Evolutionary conservation across 768 basidiomycete species (phyloP), one percentile per base, ranked within the genome.

Genomic region (Rubroboletus satanas): DNA sequence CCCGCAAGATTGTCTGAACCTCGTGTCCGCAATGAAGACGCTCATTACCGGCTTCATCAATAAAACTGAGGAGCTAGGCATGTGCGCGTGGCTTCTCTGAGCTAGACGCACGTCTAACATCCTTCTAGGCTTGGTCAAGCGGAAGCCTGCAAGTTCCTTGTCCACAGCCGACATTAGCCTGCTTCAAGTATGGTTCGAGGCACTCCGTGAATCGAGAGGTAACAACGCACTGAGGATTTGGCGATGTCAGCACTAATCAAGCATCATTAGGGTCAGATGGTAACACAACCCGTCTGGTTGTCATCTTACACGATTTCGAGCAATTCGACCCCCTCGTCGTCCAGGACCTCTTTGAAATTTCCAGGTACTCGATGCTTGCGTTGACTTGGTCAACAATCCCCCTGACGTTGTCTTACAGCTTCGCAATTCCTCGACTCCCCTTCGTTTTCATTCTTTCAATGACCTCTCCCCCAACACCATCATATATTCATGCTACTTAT

Each of bases 301-400:
- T 87, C 9, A 62, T 90, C 12, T 62, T 91, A 21, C 87, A 89
- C 52, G 84, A 88, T 52, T 89, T 92, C 58, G 89, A 91, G 62
- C 81, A 84, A 63, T 81, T 88, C 46, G 87, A 88, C 52, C 70
- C 80, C 0, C 51, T 58, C 2, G 76, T 90, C 3, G 67, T 91
- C 45, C 82, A 85, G 62, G 88, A 91, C 61, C 62, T 90, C 17
- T 81, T 90, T 39, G 78, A 85, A 50, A 83, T 90, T 35, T 87
- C 80, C 74, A 88, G 85, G 88, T 84, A 48, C 57, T 31, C 66
- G 45, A 12, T 31, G 14, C 38, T n/a, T 35, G 36, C 45, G 36
- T 47, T 18, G 2, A 32, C 43, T 37, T 39, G 7, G 18, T 31
- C 12, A 0, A 33, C 14, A 17, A 38, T 26, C 17, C 23, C 8